Conservation (phyloP, 306 rosid species). For the Prunus kanzakura region DNA sequence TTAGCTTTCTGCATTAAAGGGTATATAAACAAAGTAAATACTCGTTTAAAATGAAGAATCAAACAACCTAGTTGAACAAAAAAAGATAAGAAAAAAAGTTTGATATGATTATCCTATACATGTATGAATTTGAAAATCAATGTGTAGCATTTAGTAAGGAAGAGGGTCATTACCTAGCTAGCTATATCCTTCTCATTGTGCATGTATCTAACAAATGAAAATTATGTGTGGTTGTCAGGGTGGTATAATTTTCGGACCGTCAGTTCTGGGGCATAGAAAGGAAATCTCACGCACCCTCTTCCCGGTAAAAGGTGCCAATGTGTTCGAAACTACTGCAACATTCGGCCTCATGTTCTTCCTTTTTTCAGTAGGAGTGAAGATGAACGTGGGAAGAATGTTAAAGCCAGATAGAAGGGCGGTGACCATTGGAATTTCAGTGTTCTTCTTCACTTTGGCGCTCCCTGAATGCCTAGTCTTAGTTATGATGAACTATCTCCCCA, state of each 20-base stretch:
- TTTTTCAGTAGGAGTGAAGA: slow-evolving; percentile 43
- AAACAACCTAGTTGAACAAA: too few species aligned
- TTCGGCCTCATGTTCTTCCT: slow-evolving; percentile 51
- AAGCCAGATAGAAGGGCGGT: slow-evolving; percentile 41
- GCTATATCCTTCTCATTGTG: too few species aligned
- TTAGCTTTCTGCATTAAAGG: neutral
- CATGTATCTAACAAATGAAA: neutral
- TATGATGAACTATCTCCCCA: neutral
- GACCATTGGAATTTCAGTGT: slow-evolving; percentile 33
- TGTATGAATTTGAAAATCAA: neutral
- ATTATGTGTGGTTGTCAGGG: slow-evolving; percentile 32
- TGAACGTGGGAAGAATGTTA: slow-evolving; percentile 29
- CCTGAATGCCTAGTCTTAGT: neutral
- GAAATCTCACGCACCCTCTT: slow-evolving; percentile 23
- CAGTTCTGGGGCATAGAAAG: slow-evolving; percentile 37
- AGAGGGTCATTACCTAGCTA: neutral
- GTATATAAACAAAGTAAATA: neutral
- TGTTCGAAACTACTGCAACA: slow-evolving; percentile 36
- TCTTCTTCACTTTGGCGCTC: slow-evolving; percentile 17
- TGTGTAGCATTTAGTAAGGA: neutral
- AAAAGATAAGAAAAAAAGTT: too few species aligned
- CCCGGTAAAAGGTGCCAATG: slow-evolving; percentile 34
- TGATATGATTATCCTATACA: too few species aligned
- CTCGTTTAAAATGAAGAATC: too few species aligned
- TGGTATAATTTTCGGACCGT: slow-evolving; percentile 60